A percentile compares a stretch with the other conserved stretches of the same genome.
Evolutionary conservation across 345 rosid genomes (phyloP).

Genomic region (Adansonia digitata): DNA sequence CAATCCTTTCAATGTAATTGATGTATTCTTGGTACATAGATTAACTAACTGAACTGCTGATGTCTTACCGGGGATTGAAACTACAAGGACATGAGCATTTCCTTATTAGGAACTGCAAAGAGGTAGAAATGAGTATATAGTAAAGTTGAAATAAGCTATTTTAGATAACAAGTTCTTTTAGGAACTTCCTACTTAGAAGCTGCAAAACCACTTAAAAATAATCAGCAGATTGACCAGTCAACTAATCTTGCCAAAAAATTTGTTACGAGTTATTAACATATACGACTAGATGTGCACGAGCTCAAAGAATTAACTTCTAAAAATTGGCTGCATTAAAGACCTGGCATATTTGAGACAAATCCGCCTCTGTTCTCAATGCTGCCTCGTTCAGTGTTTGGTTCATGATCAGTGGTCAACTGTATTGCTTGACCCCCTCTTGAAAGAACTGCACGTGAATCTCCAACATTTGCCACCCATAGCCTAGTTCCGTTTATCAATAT

Average conservation of each 20-base stretch:
- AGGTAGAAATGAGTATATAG: neutral
- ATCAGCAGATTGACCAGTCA: neutral
- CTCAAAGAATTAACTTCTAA: neutral
- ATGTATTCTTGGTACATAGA: neutral
- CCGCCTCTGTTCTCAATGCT: constrained; percentile 70
- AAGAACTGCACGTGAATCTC: constrained; percentile 76
- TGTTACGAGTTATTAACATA: neutral
- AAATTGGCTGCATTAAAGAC: constrained; percentile 16
- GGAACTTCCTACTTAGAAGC: neutral
- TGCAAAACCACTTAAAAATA: neutral
- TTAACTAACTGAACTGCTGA: neutral
- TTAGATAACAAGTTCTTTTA: neutral
- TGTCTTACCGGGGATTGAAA: neutral
- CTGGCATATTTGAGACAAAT: constrained; percentile 77
- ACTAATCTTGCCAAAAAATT: neutral
- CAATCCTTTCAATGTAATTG: neutral
- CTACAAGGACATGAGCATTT: neutral
- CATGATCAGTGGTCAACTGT: constrained; percentile 61
- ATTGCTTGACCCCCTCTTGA: constrained; percentile 49
- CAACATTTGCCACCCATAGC: constrained; percentile 68
- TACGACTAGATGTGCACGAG: neutral
- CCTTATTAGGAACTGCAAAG: neutral
- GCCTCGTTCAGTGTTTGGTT: constrained; percentile 59
- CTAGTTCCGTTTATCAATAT: constrained; percentile 49
- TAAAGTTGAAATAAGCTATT: neutral